A percentile compares a stretch with the other conserved stretches of the same genome.
Evolutionary conservation across 768 basidiomycete species (phyloP).

Genomic region (Russula sp.): DNA sequence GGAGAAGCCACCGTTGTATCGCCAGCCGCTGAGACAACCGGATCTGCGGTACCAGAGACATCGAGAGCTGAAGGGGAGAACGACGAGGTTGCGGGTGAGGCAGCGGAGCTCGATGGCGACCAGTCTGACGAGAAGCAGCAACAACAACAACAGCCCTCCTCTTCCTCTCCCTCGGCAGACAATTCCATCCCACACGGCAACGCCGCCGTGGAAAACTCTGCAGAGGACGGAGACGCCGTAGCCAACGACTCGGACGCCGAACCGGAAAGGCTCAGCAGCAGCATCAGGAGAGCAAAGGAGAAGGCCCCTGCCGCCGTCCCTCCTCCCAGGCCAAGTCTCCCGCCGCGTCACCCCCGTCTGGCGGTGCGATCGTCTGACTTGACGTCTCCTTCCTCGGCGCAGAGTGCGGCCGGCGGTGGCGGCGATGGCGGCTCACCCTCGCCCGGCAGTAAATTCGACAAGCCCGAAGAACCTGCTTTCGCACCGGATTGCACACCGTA

Average conservation of each 20-base stretch:
- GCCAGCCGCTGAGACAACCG: not conserved
- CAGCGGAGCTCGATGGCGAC: not conserved
- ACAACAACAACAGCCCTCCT: no score
- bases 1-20: not conserved
- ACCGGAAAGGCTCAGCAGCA: not conserved
- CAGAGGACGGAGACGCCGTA: not conserved
- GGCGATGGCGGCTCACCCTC: no score
- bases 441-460: not conserved
- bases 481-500: conserved; percentile 38
- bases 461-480: conserved; percentile 4
- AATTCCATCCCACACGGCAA: not conserved
- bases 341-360: conserved; percentile 13
- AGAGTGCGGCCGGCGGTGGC: no score
- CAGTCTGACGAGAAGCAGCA: not conserved
- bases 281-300: not conserved
- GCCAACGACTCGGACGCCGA: not conserved
- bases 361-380: not conserved
- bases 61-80: not conserved
- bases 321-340: not conserved
- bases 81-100: not conserved
- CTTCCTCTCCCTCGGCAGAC: not conserved
- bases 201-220: not conserved
- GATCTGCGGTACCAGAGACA: not conserved
- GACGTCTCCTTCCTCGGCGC: not conserved
- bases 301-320: not conserved